Evolutionary conservation across 192 early-diverging fungal species (phyloP).

Genomic region (Backusella westeae): DNA sequence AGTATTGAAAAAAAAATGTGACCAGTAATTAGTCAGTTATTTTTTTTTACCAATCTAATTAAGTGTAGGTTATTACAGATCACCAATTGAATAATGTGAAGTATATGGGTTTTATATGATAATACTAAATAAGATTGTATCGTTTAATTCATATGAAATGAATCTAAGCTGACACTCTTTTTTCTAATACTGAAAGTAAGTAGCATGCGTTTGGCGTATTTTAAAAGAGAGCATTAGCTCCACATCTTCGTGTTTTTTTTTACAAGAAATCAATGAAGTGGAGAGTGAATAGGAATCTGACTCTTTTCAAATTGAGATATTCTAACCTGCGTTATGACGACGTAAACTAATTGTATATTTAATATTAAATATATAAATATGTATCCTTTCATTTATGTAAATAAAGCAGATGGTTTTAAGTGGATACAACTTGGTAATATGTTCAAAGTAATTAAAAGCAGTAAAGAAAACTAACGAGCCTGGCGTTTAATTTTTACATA

Average conservation of each 20-base stretch:
- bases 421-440: background rate
- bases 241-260: background rate
- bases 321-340: background rate
- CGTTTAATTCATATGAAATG: background rate
- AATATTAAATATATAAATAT: background rate
- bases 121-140: background rate
- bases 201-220: background rate
- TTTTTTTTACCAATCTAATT: background rate
- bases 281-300: background rate
- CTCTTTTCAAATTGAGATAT: background rate
- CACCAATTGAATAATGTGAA: background rate
- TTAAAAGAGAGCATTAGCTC: background rate
- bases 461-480: background rate
- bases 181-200: background rate
- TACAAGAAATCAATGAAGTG: background rate
- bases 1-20: background rate
- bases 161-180: background rate
- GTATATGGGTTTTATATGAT: background rate
- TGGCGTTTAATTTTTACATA: background rate
- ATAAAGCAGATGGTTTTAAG: background rate
- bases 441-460: background rate
- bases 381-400: background rate
- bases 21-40: background rate
- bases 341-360: background rate
- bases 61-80: background rate